A percentile compares a stretch with the other conserved stretches of the same genome.
These are phyloP conservation scores for Alloascoidea hylecoeti DNA, from an alignment of 805 yeast species.

Conservation along the genomic window DNA sequence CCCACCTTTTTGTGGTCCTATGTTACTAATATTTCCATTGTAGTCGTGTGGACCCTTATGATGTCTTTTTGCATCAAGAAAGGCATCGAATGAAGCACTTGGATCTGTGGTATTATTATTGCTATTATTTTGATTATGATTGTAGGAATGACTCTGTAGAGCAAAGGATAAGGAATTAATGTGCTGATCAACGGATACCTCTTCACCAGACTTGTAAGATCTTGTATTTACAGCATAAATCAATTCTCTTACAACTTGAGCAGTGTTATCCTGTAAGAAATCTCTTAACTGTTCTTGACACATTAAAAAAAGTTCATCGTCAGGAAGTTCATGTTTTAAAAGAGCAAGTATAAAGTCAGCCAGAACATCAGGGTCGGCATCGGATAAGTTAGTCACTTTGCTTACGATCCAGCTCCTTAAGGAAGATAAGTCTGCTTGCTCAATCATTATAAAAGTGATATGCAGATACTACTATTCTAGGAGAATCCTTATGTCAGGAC, in stretches of 20 bases:
- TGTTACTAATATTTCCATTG: neutral
- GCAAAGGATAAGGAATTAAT: too few relatives aligned
- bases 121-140: neutral
- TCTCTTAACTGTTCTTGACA: conserved; percentile 23
- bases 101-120: neutral
- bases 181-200: too few relatives aligned
- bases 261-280: conserved; percentile 20
- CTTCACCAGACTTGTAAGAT: too few relatives aligned
- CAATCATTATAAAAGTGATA: too few relatives aligned
- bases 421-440: neutral
- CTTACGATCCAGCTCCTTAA: neutral
- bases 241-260: conserved; percentile 8
- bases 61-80: neutral
- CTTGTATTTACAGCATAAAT: neutral
- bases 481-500: too few relatives aligned
- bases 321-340: conserved; percentile 14
- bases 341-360: conserved; percentile 30
- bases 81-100: neutral
- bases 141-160: too few relatives aligned
- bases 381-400: conserved; percentile 10
- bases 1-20: too few relatives aligned
- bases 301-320: conserved; percentile 16
- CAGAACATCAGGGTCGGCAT: conserved; percentile 26
- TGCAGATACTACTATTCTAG: too few relatives aligned
- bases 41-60: neutral